Evolutionary conservation across 2,329 filamentous ascomycete species (phyloP), one percentile per base, ranked within the genome.

Genomic region (Scedosporium dehoogii): DNA sequence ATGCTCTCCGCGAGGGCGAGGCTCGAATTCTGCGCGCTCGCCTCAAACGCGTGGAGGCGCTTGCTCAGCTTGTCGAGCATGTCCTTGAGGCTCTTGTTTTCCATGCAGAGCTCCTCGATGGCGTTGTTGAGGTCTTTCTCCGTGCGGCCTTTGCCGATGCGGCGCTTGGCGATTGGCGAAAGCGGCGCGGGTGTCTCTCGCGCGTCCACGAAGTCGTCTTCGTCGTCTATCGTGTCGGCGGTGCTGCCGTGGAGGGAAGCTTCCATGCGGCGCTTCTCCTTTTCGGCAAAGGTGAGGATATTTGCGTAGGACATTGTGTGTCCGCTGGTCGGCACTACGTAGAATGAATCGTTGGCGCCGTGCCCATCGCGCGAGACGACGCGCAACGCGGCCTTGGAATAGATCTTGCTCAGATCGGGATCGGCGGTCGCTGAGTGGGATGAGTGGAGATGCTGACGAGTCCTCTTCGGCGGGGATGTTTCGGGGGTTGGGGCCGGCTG

Each of bases 251-350:
- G 78, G 6, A 77, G 68, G 2, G 81, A 82, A 6, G 81, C 80
- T 25, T 78, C 82, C 59, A 83, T 72, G 9, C 85, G 82, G 7
- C 85, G 79, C 71, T 83, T 85, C 70, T 88, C 85, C 69, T 88
- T 88, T 66, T 86, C 83, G 42, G 84, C 85, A 67, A 85, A 87
- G 51, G 79, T 88, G 21, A 96, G 78, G 60, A 99, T 97, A 65
- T 89, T 92, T 55, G 94, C 92, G 70, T 97, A 99, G 0, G 92
- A 94, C 64, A 92, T 88, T 2, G 92, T 97, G 66, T 93, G 92
- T 4, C 94, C 93, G 18, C 90, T 91, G 0, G 90, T 90, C 3
- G 93, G 94, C 1, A 99, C 94, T 1, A 97, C 89, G 72, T 97
- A 97, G 76, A 99, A 99, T 7, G 90, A 94, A 68, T 90, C 89